Conservation (phyloP, 192 early-diverging fungal species). For the Podila epicladia region DNA sequence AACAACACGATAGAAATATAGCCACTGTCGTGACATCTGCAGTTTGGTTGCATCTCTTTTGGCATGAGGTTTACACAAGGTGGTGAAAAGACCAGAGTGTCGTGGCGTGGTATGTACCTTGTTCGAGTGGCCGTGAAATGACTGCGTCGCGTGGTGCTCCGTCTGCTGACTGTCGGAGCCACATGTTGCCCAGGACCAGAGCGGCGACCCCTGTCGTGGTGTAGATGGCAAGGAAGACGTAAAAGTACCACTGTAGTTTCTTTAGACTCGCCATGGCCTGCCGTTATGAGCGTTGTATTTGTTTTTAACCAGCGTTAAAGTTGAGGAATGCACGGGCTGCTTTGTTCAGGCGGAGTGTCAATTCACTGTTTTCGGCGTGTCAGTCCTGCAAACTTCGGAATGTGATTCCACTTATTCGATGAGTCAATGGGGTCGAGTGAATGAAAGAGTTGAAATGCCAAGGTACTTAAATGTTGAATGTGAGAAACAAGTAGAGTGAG, state of each 20-base stretch:
- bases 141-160: conserved; percentile 48
- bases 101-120: conserved; percentile 5
- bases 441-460: not conserved
- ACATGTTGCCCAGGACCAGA: conserved; percentile 27
- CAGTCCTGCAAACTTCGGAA: not conserved
- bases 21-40: too few relatives aligned
- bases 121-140: conserved; percentile 41
- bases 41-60: too few relatives aligned
- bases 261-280: conserved; percentile 7
- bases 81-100: too few relatives aligned
- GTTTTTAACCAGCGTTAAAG: not conserved
- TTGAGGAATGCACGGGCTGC: not conserved
- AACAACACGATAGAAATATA: too few relatives aligned
- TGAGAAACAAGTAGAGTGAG: not conserved
- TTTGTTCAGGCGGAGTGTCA: not conserved
- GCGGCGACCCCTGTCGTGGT: conserved; percentile 29
- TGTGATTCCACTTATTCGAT: not conserved
- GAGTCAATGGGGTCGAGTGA: not conserved
- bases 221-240: conserved; percentile 29
- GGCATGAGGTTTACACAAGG: too few relatives aligned
- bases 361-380: not conserved
- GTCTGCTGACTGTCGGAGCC: conserved; percentile 32
- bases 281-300: not conserved
- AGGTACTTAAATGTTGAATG: not conserved
- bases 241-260: conserved; percentile 41